Evolutionary conservation across 192 early-diverging fungal genomes (phyloP).

Genomic region (Powellomyces hirtus): DNA sequence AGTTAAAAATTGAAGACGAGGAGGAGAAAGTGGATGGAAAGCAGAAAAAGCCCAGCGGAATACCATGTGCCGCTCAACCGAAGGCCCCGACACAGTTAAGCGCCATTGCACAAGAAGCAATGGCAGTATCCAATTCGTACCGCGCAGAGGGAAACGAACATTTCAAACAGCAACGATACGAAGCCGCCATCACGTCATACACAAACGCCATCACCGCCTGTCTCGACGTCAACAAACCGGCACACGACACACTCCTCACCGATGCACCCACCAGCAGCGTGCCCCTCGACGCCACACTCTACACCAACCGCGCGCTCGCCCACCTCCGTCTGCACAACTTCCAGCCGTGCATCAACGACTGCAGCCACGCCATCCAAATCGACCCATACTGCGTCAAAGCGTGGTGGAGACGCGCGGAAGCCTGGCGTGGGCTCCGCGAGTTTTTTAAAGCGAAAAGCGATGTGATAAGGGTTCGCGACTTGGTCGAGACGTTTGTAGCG

Average conservation of each 20-base stretch:
- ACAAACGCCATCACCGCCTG: conserved; percentile 30
- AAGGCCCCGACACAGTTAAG: too few relatives aligned
- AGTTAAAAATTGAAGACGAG: neutral
- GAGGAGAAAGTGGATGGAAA: neutral
- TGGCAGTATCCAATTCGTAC: neutral
- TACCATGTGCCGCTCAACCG: too few relatives aligned
- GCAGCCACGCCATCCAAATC: conserved; percentile 60
- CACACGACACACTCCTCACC: neutral
- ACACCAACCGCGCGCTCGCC: conserved; percentile 78
- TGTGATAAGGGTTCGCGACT: neutral
- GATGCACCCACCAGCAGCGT: neutral
- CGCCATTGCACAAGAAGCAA: too few relatives aligned
- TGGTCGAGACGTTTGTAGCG: neutral
- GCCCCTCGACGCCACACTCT: conserved; percentile 28
- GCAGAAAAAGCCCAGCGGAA: too few relatives aligned
- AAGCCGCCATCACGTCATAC: conserved; percentile 33
- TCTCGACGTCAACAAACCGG: neutral
- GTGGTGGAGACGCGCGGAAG: conserved; percentile 26
- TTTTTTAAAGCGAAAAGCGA: conserved; percentile 18
- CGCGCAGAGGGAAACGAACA: conserved; percentile 32
- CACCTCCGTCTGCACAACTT: conserved; percentile 64
- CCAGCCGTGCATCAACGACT: conserved; percentile 59
- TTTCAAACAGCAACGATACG: conserved; percentile 32
- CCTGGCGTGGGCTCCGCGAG: conserved; percentile 3
- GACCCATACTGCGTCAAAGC: conserved; percentile 51